Conservation (phyloP, 345 rosid genomes). For the Citrus medica region DNA sequence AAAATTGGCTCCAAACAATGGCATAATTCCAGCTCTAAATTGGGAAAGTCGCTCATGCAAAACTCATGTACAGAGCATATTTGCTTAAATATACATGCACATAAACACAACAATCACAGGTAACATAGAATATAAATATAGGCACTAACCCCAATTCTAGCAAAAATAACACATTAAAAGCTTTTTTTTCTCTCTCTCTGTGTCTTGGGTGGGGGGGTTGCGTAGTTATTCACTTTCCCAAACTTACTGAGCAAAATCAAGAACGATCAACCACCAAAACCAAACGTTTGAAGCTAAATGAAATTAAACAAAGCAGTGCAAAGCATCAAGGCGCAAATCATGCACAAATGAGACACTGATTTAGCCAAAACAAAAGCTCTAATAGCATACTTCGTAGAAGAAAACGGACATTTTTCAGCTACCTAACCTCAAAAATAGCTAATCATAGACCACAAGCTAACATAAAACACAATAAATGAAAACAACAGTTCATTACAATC, state of each 20-base stretch:
- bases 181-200: background rate
- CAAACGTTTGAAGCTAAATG: background rate
- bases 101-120: background rate
- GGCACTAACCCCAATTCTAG: background rate
- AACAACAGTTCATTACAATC: background rate
- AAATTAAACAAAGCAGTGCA: background rate
- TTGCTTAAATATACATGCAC: background rate
- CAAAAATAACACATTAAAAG: background rate
- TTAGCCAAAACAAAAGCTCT: background rate
- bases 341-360: background rate
- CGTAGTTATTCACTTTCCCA: background rate
- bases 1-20: background rate
- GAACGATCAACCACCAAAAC: background rate
- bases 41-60: background rate
- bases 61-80: background rate
- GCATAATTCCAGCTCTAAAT: background rate
- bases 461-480: background rate
- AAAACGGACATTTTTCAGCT: background rate
- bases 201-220: no score
- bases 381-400: background rate
- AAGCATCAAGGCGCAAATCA: background rate
- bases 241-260: background rate
- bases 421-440: background rate
- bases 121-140: background rate
- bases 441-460: background rate